Base-by-base conservation (phyloP, 2,329 filamentous ascomycete genomes). In the Penicillium brevicompactum region DNA sequence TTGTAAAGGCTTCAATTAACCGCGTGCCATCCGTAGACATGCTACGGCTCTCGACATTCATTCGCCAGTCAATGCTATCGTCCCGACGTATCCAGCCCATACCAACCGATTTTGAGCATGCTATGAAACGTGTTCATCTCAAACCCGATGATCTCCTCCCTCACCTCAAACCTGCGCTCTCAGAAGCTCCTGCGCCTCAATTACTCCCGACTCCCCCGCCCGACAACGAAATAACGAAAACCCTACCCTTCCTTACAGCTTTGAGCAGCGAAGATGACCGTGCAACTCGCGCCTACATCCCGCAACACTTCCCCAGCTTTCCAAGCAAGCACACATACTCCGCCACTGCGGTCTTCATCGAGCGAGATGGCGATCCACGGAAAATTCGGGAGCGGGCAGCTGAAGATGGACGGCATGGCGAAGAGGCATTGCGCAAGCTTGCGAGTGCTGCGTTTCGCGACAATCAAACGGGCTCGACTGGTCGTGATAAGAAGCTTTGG, bases 301-400 rank as follows among this genome's bases (percentile, higher is more conserved):
- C 85, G 1, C 73, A 74, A 47, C 82, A 87, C 57, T 84, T 88
- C 56, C 86, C 86, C 2, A 72, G 79, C 21, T 82, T 87, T 40
- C 86, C 86, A 7, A 84, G 84, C 47, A 82, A 80, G 66, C 86
- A 88, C 68, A 86, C 86, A 1, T 89, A 85, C 74, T 81, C 81
- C 61, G 72, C 80, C 24, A 87, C 85, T 1, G 76, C 83, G 0
- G 82, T 87, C 4, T 86, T 80, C 58, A 80, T 82, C 1, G 71
- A 81, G 38, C 79, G 85, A 56, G 84, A 87, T 59, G 81, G 76
- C 32, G 85, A 88, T 61, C 80, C 84, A 2, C 76, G 84, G 37
- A 80, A 78, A 59, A 83, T 87, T 45, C 74, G 84, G 37, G 86
- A 88, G 66, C 79, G 81, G 54, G 85, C 85, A 4, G 87, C 85